Base-by-base conservation (phyloP, 257 asterid species). In the Rubia yunnanensis region DNA sequence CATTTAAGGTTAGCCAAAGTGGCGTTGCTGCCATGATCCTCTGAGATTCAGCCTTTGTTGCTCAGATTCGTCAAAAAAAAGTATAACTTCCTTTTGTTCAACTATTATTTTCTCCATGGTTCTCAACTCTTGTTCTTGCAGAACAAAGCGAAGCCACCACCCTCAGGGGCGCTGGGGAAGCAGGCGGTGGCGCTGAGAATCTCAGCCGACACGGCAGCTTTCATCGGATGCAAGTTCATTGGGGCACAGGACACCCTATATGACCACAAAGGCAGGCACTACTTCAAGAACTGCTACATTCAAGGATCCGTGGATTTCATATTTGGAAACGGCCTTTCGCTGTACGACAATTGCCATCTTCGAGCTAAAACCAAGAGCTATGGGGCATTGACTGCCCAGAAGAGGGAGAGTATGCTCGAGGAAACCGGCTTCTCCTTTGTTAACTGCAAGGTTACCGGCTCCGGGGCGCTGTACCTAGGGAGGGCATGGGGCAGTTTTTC, bases 401-500 rank as follows among this genome's bases (percentile, higher is more conserved):
- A 87, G 75, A 84, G 96, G 66, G 92, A 79, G 27, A 92, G 95
- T 72, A 78, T 87, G 81, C 88, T 88, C 0, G 96, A 88, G 70
- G 91, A 87, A 72, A 86, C 96, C 5, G 98, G 96, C 32, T 92
- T 92, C 81, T 92, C 98, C 7, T 89, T 92, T 26, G 83, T 89
- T 9, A 81, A 92, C 17, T 88, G 98, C 72, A 80, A 73, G 77
- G 89, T 92, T 9, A 92, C 96, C 5, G 96, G 96, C 4, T 87
- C 95, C 9, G 96, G 98, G 3, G 88, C 88, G 0, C 85, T 89
- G 60, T 92, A 87, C 63, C 58, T 92, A 69, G 98, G 98, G 54
- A 85, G 98, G 78, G 96, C 96, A 0, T 89, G 96, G 98, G 96
- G 98, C n/a, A 77, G 81, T 23, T 92, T 89, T 60, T 92, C 98